Base-by-base conservation (phyloP, 768 basidiomycete genomes). In the Ephemerocybe angulata region DNA sequence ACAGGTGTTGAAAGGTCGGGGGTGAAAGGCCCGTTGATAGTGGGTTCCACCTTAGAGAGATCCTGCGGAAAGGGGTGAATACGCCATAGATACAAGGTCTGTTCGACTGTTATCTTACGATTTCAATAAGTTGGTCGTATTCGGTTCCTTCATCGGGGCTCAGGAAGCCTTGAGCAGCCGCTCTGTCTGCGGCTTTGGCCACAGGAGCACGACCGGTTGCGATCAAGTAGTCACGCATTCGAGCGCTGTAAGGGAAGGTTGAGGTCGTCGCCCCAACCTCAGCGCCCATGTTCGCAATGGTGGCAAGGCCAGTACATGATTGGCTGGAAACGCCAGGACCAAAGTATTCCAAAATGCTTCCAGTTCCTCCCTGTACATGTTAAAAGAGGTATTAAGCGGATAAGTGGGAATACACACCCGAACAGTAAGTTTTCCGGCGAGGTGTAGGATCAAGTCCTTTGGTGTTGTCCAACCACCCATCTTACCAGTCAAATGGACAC, bases 191-290 rank as follows among this genome's bases (percentile, higher is more conserved):
- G 28, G 91, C 91, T 15, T 72, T 74, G 28, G 95, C 95, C 24
- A 96, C 93, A 29, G 88, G 83, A 37, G 81, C 84, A 54, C 97
- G 86, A 47, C 92, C 87, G 8, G 97, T 99, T 19, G 94, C 94
- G 59, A 82, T 77, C 28, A 99, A 83, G 72, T 98, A 99, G 31
- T 83, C 78, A 29, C 85, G 80, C 96, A 98, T 98, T 63, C 84
- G 84, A 17, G 82, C 71, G 15, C 93, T 93, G 72, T 98, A 99
- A 4, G 96, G 95, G 80, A 99, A 99, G 5, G 90, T 93, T 1
- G 95, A 96, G 0, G 97, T 98, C 1, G 97, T 99, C n/a, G 97
- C 97, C 35, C 97, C 97, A n/a, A 98, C 95, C 76, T 99, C 97
- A 12, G 97, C 97, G 49, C 97, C 97, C 97, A 98, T 99, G 71